A percentile compares a stretch with the other conserved stretches of the same genome.
phyloP scores from a whole-genome alignment of 768 basidiomycete genomes.

The Suillus occidentalis region DNA sequence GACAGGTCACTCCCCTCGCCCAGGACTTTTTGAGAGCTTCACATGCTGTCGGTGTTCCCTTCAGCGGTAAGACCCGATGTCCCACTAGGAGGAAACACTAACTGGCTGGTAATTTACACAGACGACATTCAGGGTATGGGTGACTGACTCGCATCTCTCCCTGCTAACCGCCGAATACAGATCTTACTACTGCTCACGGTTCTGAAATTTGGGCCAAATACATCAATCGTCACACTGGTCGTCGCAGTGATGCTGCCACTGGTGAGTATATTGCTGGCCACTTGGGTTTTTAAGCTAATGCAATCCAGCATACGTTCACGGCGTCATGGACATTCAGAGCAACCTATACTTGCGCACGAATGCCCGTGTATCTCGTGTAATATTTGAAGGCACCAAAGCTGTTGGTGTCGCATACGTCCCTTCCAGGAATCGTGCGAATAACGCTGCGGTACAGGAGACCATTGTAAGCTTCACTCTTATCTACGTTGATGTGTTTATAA shows the following conservation, averaged over 20 bases:
- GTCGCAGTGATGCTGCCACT: slow-evolving; percentile 70
- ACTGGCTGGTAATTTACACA: slow-evolving; percentile 19
- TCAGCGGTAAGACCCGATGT: slow-evolving; percentile 48
- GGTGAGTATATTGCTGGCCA: slow-evolving; percentile 35
- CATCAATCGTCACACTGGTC: slow-evolving; percentile 71
- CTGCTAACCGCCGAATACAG: slow-evolving; percentile 27
- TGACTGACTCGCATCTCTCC: not conserved
- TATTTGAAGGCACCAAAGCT: slow-evolving; percentile 72
- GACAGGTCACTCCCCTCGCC: slow-evolving; percentile 59
- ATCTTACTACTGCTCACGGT: slow-evolving; percentile 57
- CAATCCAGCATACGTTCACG: slow-evolving; percentile 59
- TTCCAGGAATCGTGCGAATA: slow-evolving; percentile 56
- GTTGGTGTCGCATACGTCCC: slow-evolving; percentile 73
- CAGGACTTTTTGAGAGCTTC: slow-evolving; percentile 69
- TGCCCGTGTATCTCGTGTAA: slow-evolving; percentile 64
- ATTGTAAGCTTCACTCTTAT: slow-evolving; percentile 36
- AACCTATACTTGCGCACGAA: slow-evolving; percentile 70
- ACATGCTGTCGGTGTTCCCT: slow-evolving; percentile 61
- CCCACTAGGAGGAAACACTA: not conserved
- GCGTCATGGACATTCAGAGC: slow-evolving; percentile 65
- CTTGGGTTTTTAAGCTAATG: not conserved
- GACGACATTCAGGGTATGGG: slow-evolving; percentile 60
- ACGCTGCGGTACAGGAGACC: slow-evolving; percentile 54
- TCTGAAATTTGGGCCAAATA: slow-evolving; percentile 79
- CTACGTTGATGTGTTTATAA: slow-evolving; percentile 2